Conservation (phyloP, 495 filamentous ascomycete species). For the Aspergillus panamensis region DNA sequence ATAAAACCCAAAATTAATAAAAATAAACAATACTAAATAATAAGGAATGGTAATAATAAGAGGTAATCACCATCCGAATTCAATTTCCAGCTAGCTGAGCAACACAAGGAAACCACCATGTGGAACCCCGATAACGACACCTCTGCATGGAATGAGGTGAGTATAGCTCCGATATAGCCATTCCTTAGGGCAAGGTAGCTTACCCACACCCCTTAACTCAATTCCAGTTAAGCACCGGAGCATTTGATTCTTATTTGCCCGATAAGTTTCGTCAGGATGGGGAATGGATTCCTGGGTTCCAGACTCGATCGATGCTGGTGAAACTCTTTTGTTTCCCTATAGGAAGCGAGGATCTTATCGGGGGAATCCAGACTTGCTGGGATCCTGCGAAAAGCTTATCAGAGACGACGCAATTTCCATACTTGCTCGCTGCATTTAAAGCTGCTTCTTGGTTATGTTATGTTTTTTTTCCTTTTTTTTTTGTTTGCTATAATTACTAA, state of each 20-base stretch:
- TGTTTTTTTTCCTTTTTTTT: background rate
- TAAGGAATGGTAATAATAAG: too few species aligned
- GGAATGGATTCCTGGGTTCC: background rate
- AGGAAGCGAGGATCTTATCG: slow-evolving; percentile 2
- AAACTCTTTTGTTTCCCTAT: background rate
- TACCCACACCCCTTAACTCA: background rate
- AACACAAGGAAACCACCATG: too few species aligned
- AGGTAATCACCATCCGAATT: too few species aligned
- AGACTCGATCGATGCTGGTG: background rate
- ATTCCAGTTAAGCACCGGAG: background rate
- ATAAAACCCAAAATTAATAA: too few species aligned
- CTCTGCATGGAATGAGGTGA: background rate
- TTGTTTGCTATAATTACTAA: background rate
- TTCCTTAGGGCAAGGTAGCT: background rate
- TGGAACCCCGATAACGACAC: too few species aligned
- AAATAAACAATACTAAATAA: too few species aligned
- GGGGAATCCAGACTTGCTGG: background rate
- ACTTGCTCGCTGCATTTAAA: background rate
- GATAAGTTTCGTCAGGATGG: background rate
- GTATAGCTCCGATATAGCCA: background rate
- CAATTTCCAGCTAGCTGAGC: too few species aligned
- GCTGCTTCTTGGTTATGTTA: background rate
- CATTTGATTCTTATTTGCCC: slow-evolving; percentile 9
- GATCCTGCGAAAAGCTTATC: slow-evolving; percentile 1
- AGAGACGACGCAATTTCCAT: background rate